Conservation (phyloP, 106 monocot genomes). For the Gastrodia elata region DNA sequence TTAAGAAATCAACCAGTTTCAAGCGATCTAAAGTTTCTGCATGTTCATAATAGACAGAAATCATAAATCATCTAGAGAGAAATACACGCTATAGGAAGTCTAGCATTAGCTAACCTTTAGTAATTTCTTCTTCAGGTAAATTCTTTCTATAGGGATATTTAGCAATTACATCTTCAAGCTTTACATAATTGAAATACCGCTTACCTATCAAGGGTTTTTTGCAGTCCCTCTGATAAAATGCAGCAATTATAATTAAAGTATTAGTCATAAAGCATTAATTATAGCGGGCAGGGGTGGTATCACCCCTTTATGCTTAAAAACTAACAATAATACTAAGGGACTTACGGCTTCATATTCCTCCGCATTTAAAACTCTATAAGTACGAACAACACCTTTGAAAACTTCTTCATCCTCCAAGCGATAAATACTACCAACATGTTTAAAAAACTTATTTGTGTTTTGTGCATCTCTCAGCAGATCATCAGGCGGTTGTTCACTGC, state of each 20-base stretch:
- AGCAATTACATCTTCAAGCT: constrained; percentile 71
- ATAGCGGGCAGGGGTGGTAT: neutral
- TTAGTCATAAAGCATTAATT: neutral
- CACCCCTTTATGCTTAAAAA: neutral
- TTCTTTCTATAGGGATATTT: constrained; percentile 77
- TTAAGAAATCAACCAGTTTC: constrained; percentile 86
- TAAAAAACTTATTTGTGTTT: constrained; percentile 76
- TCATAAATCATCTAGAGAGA: neutral
- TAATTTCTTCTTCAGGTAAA: constrained; percentile 57
- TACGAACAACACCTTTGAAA: constrained; percentile 23
- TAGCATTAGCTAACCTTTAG: constrained; percentile 45
- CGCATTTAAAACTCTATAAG: constrained; percentile 59
- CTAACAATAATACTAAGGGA: constrained; percentile 8
- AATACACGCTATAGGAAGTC: neutral
- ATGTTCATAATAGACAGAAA: constrained; percentile 6
- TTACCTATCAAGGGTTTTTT: constrained; percentile 75
- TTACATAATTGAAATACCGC: constrained; percentile 63
- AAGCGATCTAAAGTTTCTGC: constrained; percentile 59
- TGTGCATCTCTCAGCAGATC: constrained; percentile 71
- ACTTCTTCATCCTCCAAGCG: constrained; percentile 25
- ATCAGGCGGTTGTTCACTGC: constrained; percentile 92
- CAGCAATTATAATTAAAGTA: constrained; percentile 8
- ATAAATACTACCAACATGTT: constrained; percentile 62
- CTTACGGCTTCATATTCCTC: constrained; percentile 88
- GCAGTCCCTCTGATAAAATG: constrained; percentile 48